Base-by-base conservation (phyloP, 139 green algal species). In the Tetraselmis chui region DNA sequence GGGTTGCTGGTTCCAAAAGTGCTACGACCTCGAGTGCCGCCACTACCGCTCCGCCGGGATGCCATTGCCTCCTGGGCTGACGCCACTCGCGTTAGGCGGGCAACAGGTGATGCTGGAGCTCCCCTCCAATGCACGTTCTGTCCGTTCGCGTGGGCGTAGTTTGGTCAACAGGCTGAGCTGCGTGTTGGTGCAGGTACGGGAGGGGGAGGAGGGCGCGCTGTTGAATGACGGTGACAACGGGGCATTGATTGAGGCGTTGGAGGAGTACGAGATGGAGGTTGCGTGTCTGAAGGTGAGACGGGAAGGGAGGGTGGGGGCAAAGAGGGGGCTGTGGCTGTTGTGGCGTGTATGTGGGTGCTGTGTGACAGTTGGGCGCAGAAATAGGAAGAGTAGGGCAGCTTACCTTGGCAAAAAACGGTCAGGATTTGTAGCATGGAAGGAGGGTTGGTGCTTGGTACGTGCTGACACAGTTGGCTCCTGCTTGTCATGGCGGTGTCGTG, bases 1-100 rank as follows among this genome's bases (percentile, higher is more conserved):
- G 28, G 45, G 59, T 24, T 29, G 32, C 2, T 95, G 89, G 89
- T 85, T 77, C 77, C 88, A 93, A 79, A 83, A 85, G 78, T 94
- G 91, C 80, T 92, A 91, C 80, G 91, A 94, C 79, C 86, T 80
- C 0, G 87, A 93, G 1, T 93, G 89, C 84, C 27, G 82, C 1
- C 26, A 45, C 58, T 93, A 87, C 76, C 83, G 88, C 25, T 92
- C 86, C 18, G 76, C 80, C 2, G 80, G 77, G 26, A 86, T 86
- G 74, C 79, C 89, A 5, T 80, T 93, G 58, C 89, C 89, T 23
- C 23, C 67, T 1, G 28, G 67, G 1, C 28, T 86, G 0, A 84
- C 79, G 83, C 58, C 45, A 5, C 45, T 25, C 11, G 11, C 5
- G 45, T 5, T 67, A 25, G 45, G 45, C 45, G 18, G 45, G 11